Conservation (phyloP, 2,329 filamentous ascomycete genomes). For the Phoma herbarum region DNA sequence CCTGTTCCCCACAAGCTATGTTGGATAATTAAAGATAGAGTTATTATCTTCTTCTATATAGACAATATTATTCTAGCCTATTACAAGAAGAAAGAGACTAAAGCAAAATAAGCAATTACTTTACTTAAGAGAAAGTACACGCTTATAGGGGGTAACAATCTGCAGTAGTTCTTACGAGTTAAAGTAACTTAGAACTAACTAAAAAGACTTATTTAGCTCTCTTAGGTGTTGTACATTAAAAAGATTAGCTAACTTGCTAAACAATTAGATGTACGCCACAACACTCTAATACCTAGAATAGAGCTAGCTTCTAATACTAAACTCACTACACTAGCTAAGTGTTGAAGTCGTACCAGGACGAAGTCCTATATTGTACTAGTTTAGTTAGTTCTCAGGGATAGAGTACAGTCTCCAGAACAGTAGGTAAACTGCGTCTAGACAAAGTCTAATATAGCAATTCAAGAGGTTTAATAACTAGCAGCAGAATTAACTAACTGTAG, state of each 20-base stretch:
- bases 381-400: no score
- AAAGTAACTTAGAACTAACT: neutral
- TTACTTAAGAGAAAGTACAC: neutral
- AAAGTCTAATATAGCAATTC: no score
- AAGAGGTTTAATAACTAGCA: no score
- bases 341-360: no score
- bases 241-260: neutral
- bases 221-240: neutral
- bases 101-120: no score
- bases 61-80: neutral
- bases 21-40: neutral
- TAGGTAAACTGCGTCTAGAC: no score
- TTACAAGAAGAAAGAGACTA: neutral
- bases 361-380: no score
- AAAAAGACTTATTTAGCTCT: neutral
- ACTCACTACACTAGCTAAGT: neutral
- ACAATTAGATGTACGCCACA: neutral
- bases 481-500: no score
- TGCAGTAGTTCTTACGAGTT: neutral
- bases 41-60: slow-evolving; percentile 1
- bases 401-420: no score
- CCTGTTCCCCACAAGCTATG: neutral
- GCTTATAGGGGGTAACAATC: neutral
- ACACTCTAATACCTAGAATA: neutral
- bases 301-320: neutral